Evolutionary conservation across 73 alveolate genomes (phyloP).

Genomic region (Tetrahymena elliotti): DNA sequence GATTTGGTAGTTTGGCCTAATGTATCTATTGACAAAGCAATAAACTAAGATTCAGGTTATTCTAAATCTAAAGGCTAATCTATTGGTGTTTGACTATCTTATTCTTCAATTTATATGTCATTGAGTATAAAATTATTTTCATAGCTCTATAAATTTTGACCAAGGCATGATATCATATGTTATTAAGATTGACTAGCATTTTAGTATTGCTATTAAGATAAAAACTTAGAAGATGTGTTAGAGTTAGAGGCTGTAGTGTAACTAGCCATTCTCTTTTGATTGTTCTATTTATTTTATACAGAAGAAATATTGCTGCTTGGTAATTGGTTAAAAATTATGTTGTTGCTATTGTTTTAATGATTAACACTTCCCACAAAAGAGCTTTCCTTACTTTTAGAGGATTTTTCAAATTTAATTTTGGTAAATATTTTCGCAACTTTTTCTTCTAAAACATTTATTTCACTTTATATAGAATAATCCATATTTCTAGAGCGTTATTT

Average conservation of each 20-base stretch:
- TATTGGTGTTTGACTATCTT: not conserved
- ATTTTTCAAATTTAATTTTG: not conserved
- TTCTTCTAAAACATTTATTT: not conserved
- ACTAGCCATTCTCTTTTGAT: not conserved
- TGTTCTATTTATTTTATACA: not conserved
- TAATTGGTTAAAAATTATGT: not conserved
- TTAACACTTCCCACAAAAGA: not conserved
- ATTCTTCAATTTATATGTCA: not conserved
- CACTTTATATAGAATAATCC: not conserved
- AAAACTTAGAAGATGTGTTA: not conserved
- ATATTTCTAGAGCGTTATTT: not conserved
- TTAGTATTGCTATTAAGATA: not conserved
- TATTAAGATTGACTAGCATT: not conserved
- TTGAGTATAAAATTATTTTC: not conserved
- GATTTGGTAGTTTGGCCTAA: not conserved
- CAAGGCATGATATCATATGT: not conserved
- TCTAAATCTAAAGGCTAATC: not conserved
- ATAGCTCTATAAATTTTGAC: not conserved
- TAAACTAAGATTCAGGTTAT: not conserved
- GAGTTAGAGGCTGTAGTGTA: not conserved
- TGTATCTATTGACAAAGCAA: not conserved
- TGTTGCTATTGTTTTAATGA: not conserved
- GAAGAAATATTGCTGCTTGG: not conserved
- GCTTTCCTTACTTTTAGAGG: not conserved
- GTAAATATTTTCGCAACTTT: not conserved